Percentiles rank a stretch among this genome's conserved stretches.
Conservation (phyloP, 768 basidiomycete species). For the Suillus clintonianus region DNA sequence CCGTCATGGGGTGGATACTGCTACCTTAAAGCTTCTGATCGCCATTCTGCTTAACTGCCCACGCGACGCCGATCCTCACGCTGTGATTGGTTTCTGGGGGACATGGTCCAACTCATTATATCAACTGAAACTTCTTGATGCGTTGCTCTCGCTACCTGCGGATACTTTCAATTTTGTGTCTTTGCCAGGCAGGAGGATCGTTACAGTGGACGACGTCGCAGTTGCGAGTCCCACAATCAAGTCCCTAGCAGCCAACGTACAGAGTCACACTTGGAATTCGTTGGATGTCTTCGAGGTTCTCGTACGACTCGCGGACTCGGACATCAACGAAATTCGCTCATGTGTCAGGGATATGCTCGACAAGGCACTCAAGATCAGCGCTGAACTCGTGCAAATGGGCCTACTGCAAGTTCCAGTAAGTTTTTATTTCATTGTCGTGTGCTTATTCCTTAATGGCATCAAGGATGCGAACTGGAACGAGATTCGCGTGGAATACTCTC, state of each 20-base stretch:
- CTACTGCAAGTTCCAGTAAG: slow-evolving; percentile 87
- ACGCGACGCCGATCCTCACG: slow-evolving; percentile 73
- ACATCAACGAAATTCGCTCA: slow-evolving; percentile 66
- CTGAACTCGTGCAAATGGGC: slow-evolving; percentile 93
- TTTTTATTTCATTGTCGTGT: slow-evolving; percentile 15
- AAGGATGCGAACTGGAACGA: slow-evolving; percentile 86
- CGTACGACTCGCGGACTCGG: slow-evolving; percentile 75
- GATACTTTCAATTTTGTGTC: slow-evolving; percentile 94
- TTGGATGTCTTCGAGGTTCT: slow-evolving; percentile 87
- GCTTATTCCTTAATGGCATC: slow-evolving; percentile 3
- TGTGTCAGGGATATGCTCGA: slow-evolving; percentile 91
- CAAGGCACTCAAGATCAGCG: slow-evolving; percentile 89
- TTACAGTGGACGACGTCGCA: slow-evolving; percentile 87
- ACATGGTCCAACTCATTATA: slow-evolving; percentile 84
- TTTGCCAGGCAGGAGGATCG: slow-evolving; percentile 79
- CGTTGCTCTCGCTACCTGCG: slow-evolving; percentile 81
- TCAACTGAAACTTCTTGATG: slow-evolving; percentile 86
- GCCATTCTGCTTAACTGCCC: slow-evolving; percentile 84
- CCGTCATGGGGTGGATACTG: slow-evolving; percentile 84
- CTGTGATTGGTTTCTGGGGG: slow-evolving; percentile 84
- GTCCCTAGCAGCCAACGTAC: slow-evolving; percentile 85
- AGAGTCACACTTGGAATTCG: slow-evolving; percentile 94
- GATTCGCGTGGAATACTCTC: slow-evolving; percentile 83
- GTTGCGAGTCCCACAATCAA: slow-evolving; percentile 90
- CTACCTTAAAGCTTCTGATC: slow-evolving; percentile 85